Evolutionary conservation across 352 stramenopile species (phyloP).

Genomic region (Globisporangium takayamanum): DNA sequence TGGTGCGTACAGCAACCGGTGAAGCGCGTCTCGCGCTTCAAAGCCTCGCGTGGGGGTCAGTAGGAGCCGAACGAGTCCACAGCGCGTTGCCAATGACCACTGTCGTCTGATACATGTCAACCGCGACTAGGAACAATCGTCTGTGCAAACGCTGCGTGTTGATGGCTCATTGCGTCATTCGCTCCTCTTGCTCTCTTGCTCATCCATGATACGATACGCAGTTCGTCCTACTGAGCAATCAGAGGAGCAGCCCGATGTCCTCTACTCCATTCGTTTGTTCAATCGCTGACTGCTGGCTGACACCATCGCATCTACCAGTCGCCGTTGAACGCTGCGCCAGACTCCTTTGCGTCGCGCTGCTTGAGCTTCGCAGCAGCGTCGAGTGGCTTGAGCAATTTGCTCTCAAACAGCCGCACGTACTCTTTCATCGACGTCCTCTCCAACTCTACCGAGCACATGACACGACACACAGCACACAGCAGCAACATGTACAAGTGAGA

Average conservation of each 20-base stretch:
- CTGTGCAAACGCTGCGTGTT: too few species aligned
- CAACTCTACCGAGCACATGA: constrained; percentile 12
- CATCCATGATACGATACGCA: not conserved
- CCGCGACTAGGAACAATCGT: too few species aligned
- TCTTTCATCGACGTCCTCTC: constrained; percentile 60
- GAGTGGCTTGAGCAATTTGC: constrained; percentile 64
- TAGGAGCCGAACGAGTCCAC: not conserved
- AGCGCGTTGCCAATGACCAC: too few species aligned
- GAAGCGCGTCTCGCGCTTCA: constrained; percentile 81
- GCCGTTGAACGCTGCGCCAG: constrained; percentile 60
- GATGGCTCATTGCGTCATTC: too few species aligned
- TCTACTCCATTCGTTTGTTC: not conserved
- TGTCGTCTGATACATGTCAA: too few species aligned
- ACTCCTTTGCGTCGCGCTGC: constrained; percentile 61
- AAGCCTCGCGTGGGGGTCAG: constrained; percentile 33
- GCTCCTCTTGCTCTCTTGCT: not conserved
- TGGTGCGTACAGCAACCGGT: constrained; percentile 51
- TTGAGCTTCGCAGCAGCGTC: constrained; percentile 58
- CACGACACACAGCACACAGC: not conserved
- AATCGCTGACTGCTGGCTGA: too few species aligned
- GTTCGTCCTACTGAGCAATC: too few species aligned
- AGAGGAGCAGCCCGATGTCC: not conserved
- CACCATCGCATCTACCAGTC: constrained; percentile 49
- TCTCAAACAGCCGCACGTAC: constrained; percentile 73
- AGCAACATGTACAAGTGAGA: too few species aligned